A percentile compares a stretch with the other conserved stretches of the same genome.
These are phyloP conservation scores for Saccharata proteae DNA, from an alignment of 2,329 filamentous ascomycete genomes.

Conservation along the genomic window DNA sequence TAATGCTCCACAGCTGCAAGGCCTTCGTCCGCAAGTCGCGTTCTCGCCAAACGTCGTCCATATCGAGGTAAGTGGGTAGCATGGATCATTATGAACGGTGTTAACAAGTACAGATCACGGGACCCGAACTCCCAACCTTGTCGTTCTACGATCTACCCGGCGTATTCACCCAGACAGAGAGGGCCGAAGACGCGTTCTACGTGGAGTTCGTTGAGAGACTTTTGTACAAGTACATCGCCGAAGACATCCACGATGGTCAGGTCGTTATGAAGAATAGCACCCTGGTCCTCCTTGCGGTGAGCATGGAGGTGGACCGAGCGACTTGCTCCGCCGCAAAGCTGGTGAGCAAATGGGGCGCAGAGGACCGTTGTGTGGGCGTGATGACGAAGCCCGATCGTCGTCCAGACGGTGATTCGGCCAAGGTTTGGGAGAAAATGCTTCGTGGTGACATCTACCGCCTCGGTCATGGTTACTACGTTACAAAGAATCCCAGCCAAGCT, in stretches of 20 bases:
- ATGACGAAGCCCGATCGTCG: constrained; percentile 77
- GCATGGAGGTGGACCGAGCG: constrained; percentile 67
- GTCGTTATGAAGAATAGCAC: constrained; percentile 48
- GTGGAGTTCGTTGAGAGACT: constrained; percentile 62
- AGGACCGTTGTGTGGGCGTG: constrained; percentile 42
- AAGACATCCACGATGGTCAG: no score
- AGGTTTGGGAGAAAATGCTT: constrained; percentile 51
- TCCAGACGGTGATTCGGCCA: constrained; percentile 36
- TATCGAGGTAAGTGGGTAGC: constrained; percentile 24
- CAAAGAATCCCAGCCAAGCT: constrained; percentile 47
- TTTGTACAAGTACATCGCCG: constrained; percentile 58
- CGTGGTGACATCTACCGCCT: constrained; percentile 48
- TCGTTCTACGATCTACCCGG: constrained; percentile 82
- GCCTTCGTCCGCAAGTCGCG: constrained; percentile 36
- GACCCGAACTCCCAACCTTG: constrained; percentile 57
- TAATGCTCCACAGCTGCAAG: constrained; percentile 2
- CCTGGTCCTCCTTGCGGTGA: constrained; percentile 64
- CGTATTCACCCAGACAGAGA: constrained; percentile 58
- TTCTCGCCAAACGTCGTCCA: constrained; percentile 76
- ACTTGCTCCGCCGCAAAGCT: constrained; percentile 62
- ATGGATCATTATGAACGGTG: background rate
- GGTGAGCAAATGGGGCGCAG: constrained; percentile 22
- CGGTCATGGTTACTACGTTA: constrained; percentile 69
- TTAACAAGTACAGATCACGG: constrained; percentile 49
- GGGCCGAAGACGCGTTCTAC: constrained; percentile 34